Base-by-base conservation (phyloP, 805 yeast genomes). In the Pichia heedii region DNA sequence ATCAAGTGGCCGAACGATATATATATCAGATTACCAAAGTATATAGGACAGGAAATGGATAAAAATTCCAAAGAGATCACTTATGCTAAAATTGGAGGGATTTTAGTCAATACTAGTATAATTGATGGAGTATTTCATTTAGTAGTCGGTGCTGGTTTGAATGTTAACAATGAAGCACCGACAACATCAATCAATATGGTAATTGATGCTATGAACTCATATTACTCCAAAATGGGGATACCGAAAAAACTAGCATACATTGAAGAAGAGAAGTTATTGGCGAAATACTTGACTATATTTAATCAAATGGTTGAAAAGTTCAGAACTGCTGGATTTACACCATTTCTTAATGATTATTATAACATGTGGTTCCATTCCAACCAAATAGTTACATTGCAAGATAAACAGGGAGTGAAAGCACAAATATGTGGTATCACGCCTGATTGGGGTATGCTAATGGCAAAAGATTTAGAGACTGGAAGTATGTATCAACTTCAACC, bases 1-100 rank as follows among this genome's bases (percentile, higher is more conserved):
- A 72, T 93, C 47, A 93, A 93, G 59, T 93, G 99, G 99, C 99
- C 99, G 2, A 93, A 93, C 59, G 99, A 93, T 61, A 66, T 93
- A 13, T 93, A 86, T 57, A 77, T 82, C 4, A 58, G 77, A 53
- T 78, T 76, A 43, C 94, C 95, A 1, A 79, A 78, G 42, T 74
- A 66, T 50, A 71, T 72, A 36, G 56, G 58, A 2, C 51, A 57
- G 18, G 57, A 57, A 4, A 37, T 49, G 2, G 46, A 48, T 5
- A 21, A 34, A 6, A 50, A 53, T 11, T 50, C 58, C 13, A 69
- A 65, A 22, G 87, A 82, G 37, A 80, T 79, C 29, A 75, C 77
- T 5, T 84, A 77, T 60, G 76, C 77, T 18, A 90, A 90, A 57
- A 74, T 89, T 9, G 79, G 89, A 3, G 98, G 98, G 1, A 74